Base-by-base conservation (phyloP, 306 rosid species). In the Astragalus membranaceus region DNA sequence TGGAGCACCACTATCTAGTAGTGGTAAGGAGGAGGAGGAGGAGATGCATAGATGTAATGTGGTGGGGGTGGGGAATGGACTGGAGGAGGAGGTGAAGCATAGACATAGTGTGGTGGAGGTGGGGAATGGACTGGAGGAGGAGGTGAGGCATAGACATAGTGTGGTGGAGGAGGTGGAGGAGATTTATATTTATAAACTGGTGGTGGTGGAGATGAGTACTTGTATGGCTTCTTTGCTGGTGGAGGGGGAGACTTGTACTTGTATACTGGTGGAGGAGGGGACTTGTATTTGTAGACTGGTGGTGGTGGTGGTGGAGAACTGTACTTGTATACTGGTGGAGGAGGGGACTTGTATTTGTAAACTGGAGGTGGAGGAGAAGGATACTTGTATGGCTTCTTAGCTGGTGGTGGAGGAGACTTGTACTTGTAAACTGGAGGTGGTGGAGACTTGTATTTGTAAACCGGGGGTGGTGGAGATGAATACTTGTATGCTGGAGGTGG, bases 11-110 rank as follows among this genome's bases (percentile, higher is more conserved):
- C 41, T 69, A 12, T 81, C 88, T 88, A 88, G 79, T 81, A 65
- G 74, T 85, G 82, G 81, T 86, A 64, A 10, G 88, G 88, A 15
- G 94, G 90, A 62, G 94, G 90, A 62, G 94, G 89, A 15, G 77
- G 64, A 29, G 77, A 70, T 5, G 46, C 51, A 51, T 62, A 72
- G 59, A 35, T 15, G 10, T 64, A 60, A 9, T 68, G 73, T 8
- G 72, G 63, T 54, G 66, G 48, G 4, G 70, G 69, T 3, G 69
- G 55, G n/a, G 69, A 64, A 3, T 43, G 13, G 0, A 64, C 54
- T 0, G 94, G 90, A 51, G 93, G 92, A 13, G 72, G 72, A 1
- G 70, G 70, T 12, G 70, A 64, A 6, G 55, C 7, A 30, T 62
- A 62, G 37, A 17, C 11, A 10, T 62, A 62, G 10, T 62, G 68